Conservation (phyloP, 2,329 filamentous ascomycete genomes). For the Fusarium cicatricum region DNA sequence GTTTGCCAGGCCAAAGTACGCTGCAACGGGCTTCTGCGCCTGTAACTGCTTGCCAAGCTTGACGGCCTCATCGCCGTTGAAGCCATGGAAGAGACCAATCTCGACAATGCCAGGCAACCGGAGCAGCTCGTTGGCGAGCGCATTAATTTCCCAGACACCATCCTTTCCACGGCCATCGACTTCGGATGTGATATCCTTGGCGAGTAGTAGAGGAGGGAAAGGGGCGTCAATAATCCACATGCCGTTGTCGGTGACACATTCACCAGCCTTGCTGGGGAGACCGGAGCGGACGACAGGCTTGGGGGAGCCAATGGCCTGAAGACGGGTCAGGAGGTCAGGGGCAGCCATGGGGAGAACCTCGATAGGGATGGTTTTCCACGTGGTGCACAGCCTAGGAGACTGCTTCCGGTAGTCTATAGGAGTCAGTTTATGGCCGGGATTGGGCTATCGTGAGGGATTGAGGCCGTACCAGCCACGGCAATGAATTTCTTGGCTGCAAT, state of each 20-base stretch:
- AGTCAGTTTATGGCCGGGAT: slow-evolving; percentile 11
- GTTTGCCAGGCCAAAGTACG: slow-evolving; percentile 92
- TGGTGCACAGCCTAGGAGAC: slow-evolving; percentile 74
- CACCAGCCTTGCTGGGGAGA: slow-evolving; percentile 79
- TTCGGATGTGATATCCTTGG: slow-evolving; percentile 57
- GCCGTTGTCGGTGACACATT: slow-evolving; percentile 68
- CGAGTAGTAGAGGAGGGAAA: slow-evolving; percentile 77
- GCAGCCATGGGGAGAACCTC: slow-evolving; percentile 90
- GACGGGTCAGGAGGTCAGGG: slow-evolving; percentile 75
- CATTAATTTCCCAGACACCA: slow-evolving; percentile 82
- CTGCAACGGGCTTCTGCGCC: slow-evolving; percentile 90
- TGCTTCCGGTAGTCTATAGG: slow-evolving; percentile 85
- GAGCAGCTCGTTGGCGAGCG: slow-evolving; percentile 78
- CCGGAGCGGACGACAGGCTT: slow-evolving; percentile 77
- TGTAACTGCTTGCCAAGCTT: slow-evolving; percentile 64
- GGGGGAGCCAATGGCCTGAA: slow-evolving; percentile 76
- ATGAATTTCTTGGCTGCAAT: slow-evolving; percentile 85
- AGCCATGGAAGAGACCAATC: slow-evolving; percentile 87
- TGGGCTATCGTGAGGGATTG: not conserved
- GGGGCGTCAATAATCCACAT: slow-evolving; percentile 91
- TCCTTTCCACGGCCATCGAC: slow-evolving; percentile 59
- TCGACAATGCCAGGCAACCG: slow-evolving; percentile 87
- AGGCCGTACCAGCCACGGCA: slow-evolving; percentile 76
- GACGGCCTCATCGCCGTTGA: slow-evolving; percentile 75
- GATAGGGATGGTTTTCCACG: slow-evolving; percentile 89